phyloP scores from a whole-genome alignment of 768 basidiomycete genomes.

The Sarcomyxa edulis region DNA sequence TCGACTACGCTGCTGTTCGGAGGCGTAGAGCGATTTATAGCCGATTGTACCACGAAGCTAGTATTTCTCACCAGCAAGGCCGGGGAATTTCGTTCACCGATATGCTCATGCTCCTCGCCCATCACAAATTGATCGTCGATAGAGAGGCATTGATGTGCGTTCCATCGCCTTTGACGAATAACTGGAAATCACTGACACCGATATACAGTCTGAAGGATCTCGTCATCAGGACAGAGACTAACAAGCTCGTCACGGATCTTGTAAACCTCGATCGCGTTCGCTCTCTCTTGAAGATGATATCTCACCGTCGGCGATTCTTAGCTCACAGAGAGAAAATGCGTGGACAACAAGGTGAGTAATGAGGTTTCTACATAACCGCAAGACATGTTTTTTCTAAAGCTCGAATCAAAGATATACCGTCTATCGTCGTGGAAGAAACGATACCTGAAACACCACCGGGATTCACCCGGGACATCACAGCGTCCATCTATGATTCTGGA shows the following conservation, averaged over 20 bases:
- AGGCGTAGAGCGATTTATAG: conserved; percentile 67
- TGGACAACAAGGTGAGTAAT: conserved; percentile 34
- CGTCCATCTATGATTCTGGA: conserved; percentile 27
- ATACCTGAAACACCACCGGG: conserved; percentile 48
- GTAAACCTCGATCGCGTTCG: conserved; percentile 83
- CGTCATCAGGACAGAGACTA: conserved; percentile 68
- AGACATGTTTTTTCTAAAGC: neutral
- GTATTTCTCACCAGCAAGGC: conserved; percentile 60
- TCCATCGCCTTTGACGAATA: neutral
- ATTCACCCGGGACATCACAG: conserved; percentile 53
- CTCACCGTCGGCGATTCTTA: conserved; percentile 65
- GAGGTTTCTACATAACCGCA: neutral
- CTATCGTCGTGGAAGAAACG: conserved; percentile 64
- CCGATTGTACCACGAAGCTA: conserved; percentile 84
- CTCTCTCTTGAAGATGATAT: conserved; percentile 73
- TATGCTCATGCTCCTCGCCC: conserved; percentile 84
- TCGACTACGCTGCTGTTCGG: conserved; percentile 62
- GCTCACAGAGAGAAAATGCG: conserved; percentile 38
- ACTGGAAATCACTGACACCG: conserved; percentile 8
- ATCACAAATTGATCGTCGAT: conserved; percentile 90
- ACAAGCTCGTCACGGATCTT: conserved; percentile 74
- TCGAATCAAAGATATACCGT: conserved; percentile 50
- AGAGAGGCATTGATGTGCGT: conserved; percentile 83
- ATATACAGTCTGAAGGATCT: conserved; percentile 71
- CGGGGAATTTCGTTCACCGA: conserved; percentile 87